Conservation (phyloP, 345 rosid genomes). For the Cardamine occulta region DNA sequence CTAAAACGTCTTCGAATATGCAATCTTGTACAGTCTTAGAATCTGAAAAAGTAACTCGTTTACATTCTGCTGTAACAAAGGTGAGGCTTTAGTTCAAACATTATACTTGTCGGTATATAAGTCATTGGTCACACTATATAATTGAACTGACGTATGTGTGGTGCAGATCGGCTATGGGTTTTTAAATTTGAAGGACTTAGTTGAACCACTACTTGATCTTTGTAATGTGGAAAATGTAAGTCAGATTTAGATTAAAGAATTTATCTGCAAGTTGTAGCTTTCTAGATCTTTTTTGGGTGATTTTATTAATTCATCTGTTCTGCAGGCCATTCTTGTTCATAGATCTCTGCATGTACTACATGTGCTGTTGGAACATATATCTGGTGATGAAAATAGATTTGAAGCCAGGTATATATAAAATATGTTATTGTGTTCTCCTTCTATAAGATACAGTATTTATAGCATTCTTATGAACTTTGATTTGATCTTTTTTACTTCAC, state of each 20-base stretch:
- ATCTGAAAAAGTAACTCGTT: conserved; percentile 54
- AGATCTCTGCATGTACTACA: conserved; percentile 65
- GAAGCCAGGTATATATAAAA: conserved; percentile 58
- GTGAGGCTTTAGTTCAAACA: conserved; percentile 45
- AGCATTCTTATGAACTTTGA: conserved; percentile 76
- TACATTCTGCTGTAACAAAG: conserved; percentile 60
- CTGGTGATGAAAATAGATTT: conserved; percentile 48
- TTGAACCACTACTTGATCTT: conserved; percentile 71
- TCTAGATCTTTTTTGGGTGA: conserved; percentile 25
- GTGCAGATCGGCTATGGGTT: conserved; percentile 71
- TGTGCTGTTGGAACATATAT: conserved; percentile 65
- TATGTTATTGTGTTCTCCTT: neutral
- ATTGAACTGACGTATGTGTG: neutral
- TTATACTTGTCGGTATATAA: conserved; percentile 2
- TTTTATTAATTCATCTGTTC: conserved; percentile 23
- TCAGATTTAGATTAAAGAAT: conserved; percentile 20
- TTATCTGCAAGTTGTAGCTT: conserved; percentile 22
- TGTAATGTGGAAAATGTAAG: conserved; percentile 70
- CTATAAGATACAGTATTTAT: conserved; percentile 18
- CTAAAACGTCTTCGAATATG: conserved; percentile 40
- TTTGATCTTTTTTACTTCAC: conserved; percentile 91
- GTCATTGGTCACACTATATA: neutral
- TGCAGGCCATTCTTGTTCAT: conserved; percentile 62
- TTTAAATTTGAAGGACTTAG: conserved; percentile 59
- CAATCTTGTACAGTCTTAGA: conserved; percentile 49